Percentiles rank a stretch among this genome's conserved stretches.
Evolutionary conservation across 176 grass and related monocot species (phyloP).

Genomic region (Miscanthus lutarioriparius): DNA sequence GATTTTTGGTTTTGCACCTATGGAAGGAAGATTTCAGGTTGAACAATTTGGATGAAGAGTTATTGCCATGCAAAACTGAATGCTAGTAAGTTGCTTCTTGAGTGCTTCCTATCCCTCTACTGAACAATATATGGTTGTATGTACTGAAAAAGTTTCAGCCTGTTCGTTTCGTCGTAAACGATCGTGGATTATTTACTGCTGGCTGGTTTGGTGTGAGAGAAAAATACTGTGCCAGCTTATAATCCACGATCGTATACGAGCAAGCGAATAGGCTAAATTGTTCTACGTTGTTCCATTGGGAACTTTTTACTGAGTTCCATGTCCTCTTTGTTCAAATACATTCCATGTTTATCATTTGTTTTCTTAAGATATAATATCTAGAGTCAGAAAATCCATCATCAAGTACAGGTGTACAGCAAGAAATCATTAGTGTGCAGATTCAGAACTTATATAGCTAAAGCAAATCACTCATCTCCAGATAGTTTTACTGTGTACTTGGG

Average conservation of each 20-base stretch:
- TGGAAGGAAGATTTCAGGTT: slow-evolving; percentile 12
- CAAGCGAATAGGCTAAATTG: too few species aligned
- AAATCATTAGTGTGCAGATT: slow-evolving; percentile 13
- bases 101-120: background rate
- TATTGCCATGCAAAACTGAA: slow-evolving; percentile 10
- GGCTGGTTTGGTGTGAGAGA: too few species aligned
- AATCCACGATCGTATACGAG: too few species aligned
- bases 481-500: background rate
- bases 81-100: slow-evolving; percentile 15
- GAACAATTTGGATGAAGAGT: background rate
- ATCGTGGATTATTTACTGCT: too few species aligned
- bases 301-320: slow-evolving; percentile 13
- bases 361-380: slow-evolving; percentile 4
- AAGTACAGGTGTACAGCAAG: background rate
- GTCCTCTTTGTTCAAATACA: slow-evolving; percentile 1
- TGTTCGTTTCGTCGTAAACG: too few species aligned
- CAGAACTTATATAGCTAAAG: background rate
- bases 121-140: slow-evolving; percentile 6
- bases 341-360: slow-evolving; percentile 8
- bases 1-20: background rate
- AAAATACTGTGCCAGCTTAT: too few species aligned
- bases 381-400: background rate
- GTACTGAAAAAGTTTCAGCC: background rate
- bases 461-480: background rate
- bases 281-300: background rate